Evolutionary conservation across 2,329 filamentous ascomycete genomes (phyloP).

Genomic region (Pseudomassariella vexata): DNA sequence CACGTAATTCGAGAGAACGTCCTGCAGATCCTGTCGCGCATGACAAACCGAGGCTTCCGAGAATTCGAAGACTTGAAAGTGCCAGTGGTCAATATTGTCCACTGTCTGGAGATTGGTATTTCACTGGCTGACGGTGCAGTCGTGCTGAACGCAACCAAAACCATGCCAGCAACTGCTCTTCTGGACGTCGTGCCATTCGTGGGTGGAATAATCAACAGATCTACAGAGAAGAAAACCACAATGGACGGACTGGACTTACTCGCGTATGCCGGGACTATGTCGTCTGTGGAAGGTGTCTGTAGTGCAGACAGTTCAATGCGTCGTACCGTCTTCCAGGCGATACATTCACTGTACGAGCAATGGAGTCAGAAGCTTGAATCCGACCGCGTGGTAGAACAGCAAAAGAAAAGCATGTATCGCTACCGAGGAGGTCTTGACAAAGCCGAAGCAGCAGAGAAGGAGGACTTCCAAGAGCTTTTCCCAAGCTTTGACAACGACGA

Average conservation of each 20-base stretch:
- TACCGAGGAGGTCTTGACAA: slow-evolving; percentile 76
- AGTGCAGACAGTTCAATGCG: slow-evolving; percentile 37
- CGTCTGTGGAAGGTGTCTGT: slow-evolving; percentile 41
- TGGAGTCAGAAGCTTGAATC: slow-evolving; percentile 74
- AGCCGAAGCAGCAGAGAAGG: slow-evolving; percentile 66
- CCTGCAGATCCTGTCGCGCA: slow-evolving; percentile 62
- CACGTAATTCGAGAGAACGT: slow-evolving; percentile 51
- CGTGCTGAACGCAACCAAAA: slow-evolving; percentile 1
- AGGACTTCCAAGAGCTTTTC: slow-evolving; percentile 76
- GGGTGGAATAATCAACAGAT: slow-evolving; percentile 33
- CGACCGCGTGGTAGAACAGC: slow-evolving; percentile 70
- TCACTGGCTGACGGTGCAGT: slow-evolving; percentile 51
- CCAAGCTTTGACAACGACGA: slow-evolving; percentile 60
- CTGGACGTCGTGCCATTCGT: slow-evolving; percentile 49
- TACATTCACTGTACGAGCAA: slow-evolving; percentile 69
- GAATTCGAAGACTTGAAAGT: slow-evolving; percentile 81
- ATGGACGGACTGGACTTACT: slow-evolving; percentile 43
- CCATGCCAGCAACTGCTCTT: slow-evolving; percentile 26
- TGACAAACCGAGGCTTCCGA: slow-evolving; percentile 60
- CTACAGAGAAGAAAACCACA: slow-evolving; percentile 15
- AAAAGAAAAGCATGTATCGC: slow-evolving; percentile 72
- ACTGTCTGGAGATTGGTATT: slow-evolving; percentile 71
- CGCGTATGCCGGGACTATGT: slow-evolving; percentile 36
- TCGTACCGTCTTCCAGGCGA: slow-evolving; percentile 55
- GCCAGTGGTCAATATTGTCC: slow-evolving; percentile 72